Conservation (phyloP, 306 rosid genomes). For the barrel medic (Medicago truncatula) region MtrunA17r5.0-ANR NC_053049.1:10563001-10563500, state of each 20-base stretch:
- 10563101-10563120: conserved; percentile 1
- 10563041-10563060: background rate
- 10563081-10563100: conserved; percentile 5
- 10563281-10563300: conserved; percentile 78
- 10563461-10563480: too few species aligned
- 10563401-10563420: too few species aligned
- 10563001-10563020: background rate
- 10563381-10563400: too few species aligned
- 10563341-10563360: too few species aligned
- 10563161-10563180: background rate
- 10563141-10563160: background rate
- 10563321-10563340: too few species aligned
- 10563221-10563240: conserved; percentile 39
- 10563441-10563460: too few species aligned
- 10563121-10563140: background rate
- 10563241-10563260: conserved; percentile 56
- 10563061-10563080: too few species aligned
- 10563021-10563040: background rate
- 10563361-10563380: conserved; percentile 7
- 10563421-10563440: too few species aligned
- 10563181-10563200: conserved; percentile 9
- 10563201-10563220: conserved; percentile 42
- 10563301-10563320: conserved; percentile 44
- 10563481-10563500: too few species aligned
- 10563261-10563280: conserved; percentile 74